Conservation (phyloP, 108 stramenopile species). For the Nitzschia putrida region DNA sequence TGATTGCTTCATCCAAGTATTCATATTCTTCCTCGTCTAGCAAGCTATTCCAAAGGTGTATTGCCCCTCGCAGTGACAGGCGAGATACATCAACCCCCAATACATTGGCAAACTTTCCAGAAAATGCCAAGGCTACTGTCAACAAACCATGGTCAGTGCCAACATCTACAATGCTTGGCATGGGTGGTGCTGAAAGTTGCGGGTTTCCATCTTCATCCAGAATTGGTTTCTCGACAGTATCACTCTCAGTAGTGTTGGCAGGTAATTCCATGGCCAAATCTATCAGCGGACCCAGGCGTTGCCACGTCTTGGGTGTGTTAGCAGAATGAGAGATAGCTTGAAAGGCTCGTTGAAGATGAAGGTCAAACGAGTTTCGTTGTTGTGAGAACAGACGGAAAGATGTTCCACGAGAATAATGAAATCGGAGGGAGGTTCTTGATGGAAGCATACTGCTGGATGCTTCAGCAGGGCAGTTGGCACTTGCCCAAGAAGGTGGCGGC, state of each 20-base stretch:
- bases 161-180: constrained; percentile 60
- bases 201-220: neutral
- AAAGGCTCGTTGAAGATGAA: constrained; percentile 2
- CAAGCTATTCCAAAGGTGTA: constrained; percentile 23
- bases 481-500: too few species aligned
- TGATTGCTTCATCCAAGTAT: neutral
- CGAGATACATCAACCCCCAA: constrained; percentile 72
- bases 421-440: too few species aligned
- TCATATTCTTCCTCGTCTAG: neutral
- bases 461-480: too few species aligned
- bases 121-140: constrained; percentile 61
- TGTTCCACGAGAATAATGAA: too few species aligned
- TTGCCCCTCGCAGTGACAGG: constrained; percentile 55
- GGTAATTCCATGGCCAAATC: constrained; percentile 24
- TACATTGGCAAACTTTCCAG: constrained; percentile 58
- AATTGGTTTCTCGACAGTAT: neutral
- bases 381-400: too few species aligned
- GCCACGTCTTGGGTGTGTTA: constrained; percentile 26
- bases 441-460: too few species aligned
- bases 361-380: too few species aligned
- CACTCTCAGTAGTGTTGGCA: neutral
- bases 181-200: neutral
- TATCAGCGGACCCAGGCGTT: constrained; percentile 40
- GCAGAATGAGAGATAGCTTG: constrained; percentile 21
- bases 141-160: constrained; percentile 84